Evolutionary conservation across 192 early-diverging fungal genomes (phyloP).

Genomic region (Geranomyces variabilis): DNA sequence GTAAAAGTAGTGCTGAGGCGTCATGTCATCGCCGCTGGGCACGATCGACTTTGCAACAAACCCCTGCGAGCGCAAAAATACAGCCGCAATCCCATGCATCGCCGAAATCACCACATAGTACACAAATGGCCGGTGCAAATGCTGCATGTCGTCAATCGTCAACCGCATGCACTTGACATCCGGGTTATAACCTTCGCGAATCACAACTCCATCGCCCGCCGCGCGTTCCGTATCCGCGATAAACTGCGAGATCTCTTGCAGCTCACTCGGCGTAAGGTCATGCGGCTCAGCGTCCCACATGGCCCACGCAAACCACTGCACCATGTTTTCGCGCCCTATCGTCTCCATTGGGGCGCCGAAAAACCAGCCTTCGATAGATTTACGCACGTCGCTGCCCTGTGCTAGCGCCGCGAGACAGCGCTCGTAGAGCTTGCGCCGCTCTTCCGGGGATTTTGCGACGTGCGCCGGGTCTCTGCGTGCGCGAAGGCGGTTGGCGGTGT

Average conservation of each 20-base stretch:
- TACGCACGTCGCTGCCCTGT: neutral
- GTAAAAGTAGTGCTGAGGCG: conserved; percentile 19
- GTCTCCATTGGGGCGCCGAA: conserved; percentile 4
- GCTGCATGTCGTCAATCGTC: conserved; percentile 57
- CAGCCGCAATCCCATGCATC: neutral
- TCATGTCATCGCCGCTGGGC: neutral
- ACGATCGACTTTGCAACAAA: neutral
- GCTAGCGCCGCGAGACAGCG: conserved; percentile 17
- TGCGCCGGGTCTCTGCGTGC: conserved; percentile 1
- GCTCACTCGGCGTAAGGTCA: neutral
- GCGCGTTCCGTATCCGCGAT: neutral
- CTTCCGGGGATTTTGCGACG: neutral
- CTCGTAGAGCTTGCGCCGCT: neutral
- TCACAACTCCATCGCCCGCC: neutral
- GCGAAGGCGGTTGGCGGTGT: conserved; percentile 1
- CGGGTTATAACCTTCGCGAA: neutral
- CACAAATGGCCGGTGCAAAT: conserved; percentile 58
- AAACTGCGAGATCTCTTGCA: conserved; percentile 11
- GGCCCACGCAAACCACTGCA: conserved; percentile 28
- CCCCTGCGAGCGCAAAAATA: neutral
- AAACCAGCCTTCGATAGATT: conserved; percentile 21
- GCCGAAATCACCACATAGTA: conserved; percentile 54
- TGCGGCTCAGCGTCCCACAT: conserved; percentile 8
- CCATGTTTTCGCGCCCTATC: conserved; percentile 9
- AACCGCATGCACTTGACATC: conserved; percentile 55